Evolutionary conservation across 352 stramenopile genomes (phyloP), one percentile per base, ranked within the genome.

Genomic region (Phytophthora cryptogea): DNA sequence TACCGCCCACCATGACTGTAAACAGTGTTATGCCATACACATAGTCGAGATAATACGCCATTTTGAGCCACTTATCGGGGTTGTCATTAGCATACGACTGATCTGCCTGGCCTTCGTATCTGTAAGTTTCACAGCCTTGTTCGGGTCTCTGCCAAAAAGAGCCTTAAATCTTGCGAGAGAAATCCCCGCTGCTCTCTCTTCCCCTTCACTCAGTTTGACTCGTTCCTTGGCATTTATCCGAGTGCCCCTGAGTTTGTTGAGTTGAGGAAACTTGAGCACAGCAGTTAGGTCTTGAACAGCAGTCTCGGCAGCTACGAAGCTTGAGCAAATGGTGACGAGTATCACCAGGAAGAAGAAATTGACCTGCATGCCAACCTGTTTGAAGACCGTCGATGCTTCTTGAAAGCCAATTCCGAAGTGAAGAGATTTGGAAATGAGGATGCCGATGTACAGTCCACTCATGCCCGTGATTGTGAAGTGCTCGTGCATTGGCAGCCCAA

Each of bases 1-100:
- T 11, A 6, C 57, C 57, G 16, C 42, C 45, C 7, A 28, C 16
- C 8, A 60, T n/a, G 9, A 40, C 40, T 10, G 32, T 17, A 11
- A 33, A 13, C 2, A 65, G 40, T 16, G 48, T 40, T 27, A 59
- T 36, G 9, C 57, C 57, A n/a, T 49, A 20, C 8, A 40, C 35
- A 20, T 53, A 31, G 13, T 26, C 32, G 14, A 59, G 26, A 32
- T 49, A 65, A 20, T 65, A 59, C 5, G 26, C 17, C 57, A 65
- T 60, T 13, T 41, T 32, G 14, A 37, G 52, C 57, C 57, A 65
- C 10, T 65, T 65, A 8, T 54, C 40, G 32, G 57, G 45, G 26
- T 54, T 65, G 40, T 35, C 43, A 4, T 8, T 17, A 5, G 57
- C 57, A 10, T 60, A 65, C 17, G 48, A 49, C 28, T 65, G 6